Conservation (phyloP, 345 rosid species). For the Atalantia buxifolia region DNA sequence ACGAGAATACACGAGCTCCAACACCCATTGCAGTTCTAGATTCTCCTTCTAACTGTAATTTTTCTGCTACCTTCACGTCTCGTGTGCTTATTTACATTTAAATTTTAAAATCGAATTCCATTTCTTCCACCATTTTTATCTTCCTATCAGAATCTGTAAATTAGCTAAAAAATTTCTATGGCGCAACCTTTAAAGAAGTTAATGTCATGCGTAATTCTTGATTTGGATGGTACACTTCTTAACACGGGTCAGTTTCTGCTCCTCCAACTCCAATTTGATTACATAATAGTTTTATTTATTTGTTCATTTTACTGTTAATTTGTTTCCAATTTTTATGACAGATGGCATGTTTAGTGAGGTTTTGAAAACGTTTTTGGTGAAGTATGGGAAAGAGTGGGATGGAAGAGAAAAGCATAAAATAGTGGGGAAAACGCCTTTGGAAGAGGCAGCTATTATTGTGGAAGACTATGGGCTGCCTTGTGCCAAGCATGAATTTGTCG, state of each 20-base stretch:
- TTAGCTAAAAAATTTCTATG: not conserved
- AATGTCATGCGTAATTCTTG: constrained; percentile 12
- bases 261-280: not conserved
- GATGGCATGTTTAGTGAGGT: constrained; percentile 64
- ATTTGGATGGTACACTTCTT: constrained; percentile 20
- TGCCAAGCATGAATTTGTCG: constrained; percentile 53
- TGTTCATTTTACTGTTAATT: not conserved
- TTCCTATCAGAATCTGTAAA: not conserved
- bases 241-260: constrained; percentile 13
- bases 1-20: not conserved
- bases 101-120: not conserved
- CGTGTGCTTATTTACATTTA: not conserved
- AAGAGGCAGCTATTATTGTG: constrained; percentile 75
- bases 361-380: constrained; percentile 53
- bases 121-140: not conserved
- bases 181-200: constrained; percentile 7
- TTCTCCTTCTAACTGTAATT: not conserved
- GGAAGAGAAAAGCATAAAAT: constrained; percentile 69
- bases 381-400: constrained; percentile 91
- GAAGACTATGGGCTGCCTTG: constrained; percentile 86
- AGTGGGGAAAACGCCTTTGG: constrained; percentile 70
- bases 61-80: not conserved
- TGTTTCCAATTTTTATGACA: constrained; percentile 21
- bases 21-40: not conserved
- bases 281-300: not conserved